Evolutionary conservation across 1,284 basidiomycete genomes (phyloP).

Genomic region (Apiotrichum mycotoxinovorans): DNA sequence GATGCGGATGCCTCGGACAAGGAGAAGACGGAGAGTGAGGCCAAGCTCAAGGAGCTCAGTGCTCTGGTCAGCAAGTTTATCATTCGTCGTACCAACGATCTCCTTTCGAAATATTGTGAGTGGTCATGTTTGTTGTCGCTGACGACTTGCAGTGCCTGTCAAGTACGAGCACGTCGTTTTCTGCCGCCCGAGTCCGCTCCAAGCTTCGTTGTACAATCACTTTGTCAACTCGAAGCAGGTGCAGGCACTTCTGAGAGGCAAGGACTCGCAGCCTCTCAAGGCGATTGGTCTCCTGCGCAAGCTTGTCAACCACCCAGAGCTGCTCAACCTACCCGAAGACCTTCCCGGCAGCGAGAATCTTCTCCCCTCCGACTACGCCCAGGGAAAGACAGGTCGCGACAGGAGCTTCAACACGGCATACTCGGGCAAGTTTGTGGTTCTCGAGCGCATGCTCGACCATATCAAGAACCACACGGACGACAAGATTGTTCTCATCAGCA

Average conservation of each 20-base stretch:
- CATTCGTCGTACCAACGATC: conserved; percentile 93
- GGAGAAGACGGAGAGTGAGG: conserved; percentile 77
- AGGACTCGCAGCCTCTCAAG: conserved; percentile 91
- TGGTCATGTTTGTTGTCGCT: conserved; percentile 23
- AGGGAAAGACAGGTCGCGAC: conserved; percentile 51
- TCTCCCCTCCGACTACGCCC: conserved; percentile 71
- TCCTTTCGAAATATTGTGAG: conserved; percentile 93
- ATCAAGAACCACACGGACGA: conserved; percentile 76
- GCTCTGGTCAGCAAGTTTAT: conserved; percentile 91
- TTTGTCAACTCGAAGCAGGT: conserved; percentile 96
- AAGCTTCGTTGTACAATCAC: conserved; percentile 81
- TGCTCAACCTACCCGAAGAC: conserved; percentile 83
- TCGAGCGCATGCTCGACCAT: conserved; percentile 85
- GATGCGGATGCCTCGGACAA: conserved; percentile 84
- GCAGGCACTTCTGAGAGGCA: conserved; percentile 81
- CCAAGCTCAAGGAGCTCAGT: conserved; percentile 91
- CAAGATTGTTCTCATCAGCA: conserved; percentile 98
- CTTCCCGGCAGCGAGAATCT: conserved; percentile 77
- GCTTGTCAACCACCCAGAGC: conserved; percentile 94
- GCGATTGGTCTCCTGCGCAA: conserved; percentile 97
- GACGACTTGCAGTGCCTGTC: conserved; percentile 70
- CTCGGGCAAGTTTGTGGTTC: conserved; percentile 89
- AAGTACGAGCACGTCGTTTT: conserved; percentile 99
- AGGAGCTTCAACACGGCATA: conserved; percentile 66
- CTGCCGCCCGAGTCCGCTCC: conserved; percentile 83